Evolutionary conservation across 495 filamentous ascomycete species (phyloP).

Genomic region (Halenospora varia): DNA sequence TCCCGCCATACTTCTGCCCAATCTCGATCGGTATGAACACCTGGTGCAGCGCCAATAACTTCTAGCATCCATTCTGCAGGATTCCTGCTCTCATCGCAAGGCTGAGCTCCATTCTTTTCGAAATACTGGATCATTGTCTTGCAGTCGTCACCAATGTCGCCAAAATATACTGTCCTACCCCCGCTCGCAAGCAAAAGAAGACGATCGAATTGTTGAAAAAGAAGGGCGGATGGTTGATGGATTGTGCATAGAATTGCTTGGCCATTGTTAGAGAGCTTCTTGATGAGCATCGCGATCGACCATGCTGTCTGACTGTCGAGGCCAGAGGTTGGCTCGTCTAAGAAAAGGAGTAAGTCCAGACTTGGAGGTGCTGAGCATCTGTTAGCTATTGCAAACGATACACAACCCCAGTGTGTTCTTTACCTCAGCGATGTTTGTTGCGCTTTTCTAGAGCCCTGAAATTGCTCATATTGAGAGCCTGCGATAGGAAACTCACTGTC

Average conservation of each 20-base stretch:
- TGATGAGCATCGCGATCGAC: conserved; percentile 60
- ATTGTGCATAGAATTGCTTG: conserved; percentile 48
- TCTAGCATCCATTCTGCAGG: conserved; percentile 57
- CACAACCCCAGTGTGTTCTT: no score
- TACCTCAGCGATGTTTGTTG: conserved; percentile 39
- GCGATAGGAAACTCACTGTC: conserved; percentile 56
- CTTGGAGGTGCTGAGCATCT: no score
- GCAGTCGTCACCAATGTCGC: conserved; percentile 35
- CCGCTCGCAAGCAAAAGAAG: conserved; percentile 42
- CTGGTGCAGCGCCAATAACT: conserved; percentile 35
- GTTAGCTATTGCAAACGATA: no score
- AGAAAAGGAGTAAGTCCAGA: conserved; percentile 63
- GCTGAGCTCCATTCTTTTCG: conserved; percentile 41
- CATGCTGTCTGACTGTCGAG: conserved; percentile 63
- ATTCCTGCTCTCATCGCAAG: conserved; percentile 42
- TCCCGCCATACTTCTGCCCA: conserved; percentile 46
- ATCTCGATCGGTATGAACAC: conserved; percentile 28
- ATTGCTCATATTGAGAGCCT: conserved; percentile 58
- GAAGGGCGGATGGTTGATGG: conserved; percentile 26
- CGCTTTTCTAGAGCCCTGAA: conserved; percentile 64
- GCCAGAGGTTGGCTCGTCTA: conserved; percentile 68
- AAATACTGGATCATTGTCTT: conserved; percentile 41
- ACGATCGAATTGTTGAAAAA: conserved; percentile 25
- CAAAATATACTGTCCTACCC: conserved; percentile 53
- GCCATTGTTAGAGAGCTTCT: conserved; percentile 59